These are phyloP conservation scores for Sechiopsis laciniata DNA, from an alignment of 306 rosid species.

Conservation along the genomic window DNA sequence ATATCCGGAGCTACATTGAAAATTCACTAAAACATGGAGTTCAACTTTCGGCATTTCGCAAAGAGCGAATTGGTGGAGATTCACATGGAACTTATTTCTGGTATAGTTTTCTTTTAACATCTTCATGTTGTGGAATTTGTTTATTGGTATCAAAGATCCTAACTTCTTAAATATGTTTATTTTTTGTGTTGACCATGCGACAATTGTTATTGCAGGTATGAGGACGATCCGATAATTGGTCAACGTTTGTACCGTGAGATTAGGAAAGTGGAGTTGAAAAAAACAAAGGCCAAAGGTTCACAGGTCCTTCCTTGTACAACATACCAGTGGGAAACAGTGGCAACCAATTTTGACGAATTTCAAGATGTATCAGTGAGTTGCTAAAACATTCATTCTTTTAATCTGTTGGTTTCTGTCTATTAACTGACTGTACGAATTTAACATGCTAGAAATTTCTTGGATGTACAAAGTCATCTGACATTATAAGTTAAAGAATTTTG, in stretches of 20 bases:
- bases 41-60: slow-evolving; percentile 81
- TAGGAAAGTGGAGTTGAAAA: slow-evolving; percentile 72
- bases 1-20: slow-evolving; percentile 79
- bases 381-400: slow-evolving; percentile 25
- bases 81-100: slow-evolving; percentile 25
- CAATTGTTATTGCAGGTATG: slow-evolving; percentile 58
- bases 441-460: neutral
- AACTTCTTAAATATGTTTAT: neutral
- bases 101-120: slow-evolving; percentile 23
- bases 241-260: slow-evolving; percentile 88
- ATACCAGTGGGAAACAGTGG: slow-evolving; percentile 83
- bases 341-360: slow-evolving; percentile 92
- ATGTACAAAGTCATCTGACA: neutral
- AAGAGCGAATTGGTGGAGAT: slow-evolving; percentile 98
- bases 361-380: slow-evolving; percentile 77
- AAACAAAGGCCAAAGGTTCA: slow-evolving; percentile 72
- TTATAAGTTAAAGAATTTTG: neutral
- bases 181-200: neutral
- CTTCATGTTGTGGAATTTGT: neutral
- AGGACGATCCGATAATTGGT: slow-evolving; percentile 84
- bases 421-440: neutral
- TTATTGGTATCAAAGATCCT: neutral
- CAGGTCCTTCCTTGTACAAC: slow-evolving; percentile 52
- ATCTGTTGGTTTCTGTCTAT: neutral
- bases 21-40: slow-evolving; percentile 79